phyloP scores from a whole-genome alignment of 2,329 filamentous ascomycete genomes.

The Clonostachys solani region DNA sequence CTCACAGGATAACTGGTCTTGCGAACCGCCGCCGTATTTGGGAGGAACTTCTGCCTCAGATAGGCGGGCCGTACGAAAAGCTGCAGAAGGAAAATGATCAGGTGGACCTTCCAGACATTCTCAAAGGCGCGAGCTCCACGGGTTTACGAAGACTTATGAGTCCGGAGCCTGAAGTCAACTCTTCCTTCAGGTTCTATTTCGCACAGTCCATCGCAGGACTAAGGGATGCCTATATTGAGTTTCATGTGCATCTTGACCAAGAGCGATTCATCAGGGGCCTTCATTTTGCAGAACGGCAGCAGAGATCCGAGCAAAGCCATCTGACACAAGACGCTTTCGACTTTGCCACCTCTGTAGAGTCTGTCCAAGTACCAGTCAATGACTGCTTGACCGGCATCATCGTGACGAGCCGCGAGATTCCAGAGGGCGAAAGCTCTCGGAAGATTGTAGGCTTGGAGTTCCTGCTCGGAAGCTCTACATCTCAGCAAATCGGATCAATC shows the following conservation, averaged over 20 bases:
- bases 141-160: background rate
- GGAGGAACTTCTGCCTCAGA: background rate
- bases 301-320: too few species aligned
- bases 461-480: background rate
- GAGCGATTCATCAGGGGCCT: too few species aligned
- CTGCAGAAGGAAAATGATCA: background rate
- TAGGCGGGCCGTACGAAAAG: background rate
- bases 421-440: too few species aligned
- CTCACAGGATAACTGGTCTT: background rate
- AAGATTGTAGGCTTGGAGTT: background rate
- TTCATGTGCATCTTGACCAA: too few species aligned
- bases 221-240: too few species aligned
- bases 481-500: background rate
- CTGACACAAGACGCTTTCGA: too few species aligned
- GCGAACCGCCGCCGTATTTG: background rate
- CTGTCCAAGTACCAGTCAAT: background rate
- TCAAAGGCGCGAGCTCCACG: background rate
- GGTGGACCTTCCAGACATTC: too few species aligned
- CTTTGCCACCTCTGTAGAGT: too few species aligned
- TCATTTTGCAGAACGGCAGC: too few species aligned
- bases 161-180: background rate
- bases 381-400: background rate
- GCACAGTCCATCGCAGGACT: too few species aligned
- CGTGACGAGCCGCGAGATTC: background rate
- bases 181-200: too few species aligned